Evolutionary conservation across 176 grass and related monocot species (phyloP), one percentile per base, ranked within the genome.

Genomic region (Triticum monococcum): DNA sequence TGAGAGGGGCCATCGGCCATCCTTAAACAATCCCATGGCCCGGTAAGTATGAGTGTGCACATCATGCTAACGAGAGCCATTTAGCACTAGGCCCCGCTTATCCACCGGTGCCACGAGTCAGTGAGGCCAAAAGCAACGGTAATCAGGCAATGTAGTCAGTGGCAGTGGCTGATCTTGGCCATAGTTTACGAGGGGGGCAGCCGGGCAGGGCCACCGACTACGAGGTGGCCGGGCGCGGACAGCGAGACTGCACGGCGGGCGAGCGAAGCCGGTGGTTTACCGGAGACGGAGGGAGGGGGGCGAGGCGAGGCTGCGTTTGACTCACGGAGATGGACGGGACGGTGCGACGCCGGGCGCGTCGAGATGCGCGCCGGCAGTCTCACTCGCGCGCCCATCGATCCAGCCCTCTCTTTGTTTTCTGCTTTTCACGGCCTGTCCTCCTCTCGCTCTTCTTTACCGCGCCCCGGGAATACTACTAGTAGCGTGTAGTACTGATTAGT

Each of bases 231-330:
- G 80, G 80, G 79, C 38, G 84, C 80, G 9, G 89, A 75, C 12
- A 59, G 89, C 81, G 85, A 87, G 85, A 84, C 59, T 9, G 85
- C 85, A 91, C 89, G 81, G 63, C 56, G 74, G 84, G 17, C 75
- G 45, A 22, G 73, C 79, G 12, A 87, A 17, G 46, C 59, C 48
- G 48, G 14, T 72, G 22, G 37, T 24, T 13, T 43, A 12, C 12
- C 40, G 84, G 84, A 11, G 43, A 17, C 14, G 3, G 25, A 13
- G 17, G 24, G 68, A 36, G 40, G 6, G 56, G 56, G 17, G 18
- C 8, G 89, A 80, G 85, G 23, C 12, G 89, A 80, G 85, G 72
- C 85, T 77, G 77, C 89, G 89, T 91, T 91, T 81, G 89, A 50
- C 77, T 61, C 86, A 91, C 86, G 89, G 81, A 13, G 85, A 37